Conservation (phyloP, 2,329 filamentous ascomycete genomes). For the Coleophoma eucalyptorum region DNA sequence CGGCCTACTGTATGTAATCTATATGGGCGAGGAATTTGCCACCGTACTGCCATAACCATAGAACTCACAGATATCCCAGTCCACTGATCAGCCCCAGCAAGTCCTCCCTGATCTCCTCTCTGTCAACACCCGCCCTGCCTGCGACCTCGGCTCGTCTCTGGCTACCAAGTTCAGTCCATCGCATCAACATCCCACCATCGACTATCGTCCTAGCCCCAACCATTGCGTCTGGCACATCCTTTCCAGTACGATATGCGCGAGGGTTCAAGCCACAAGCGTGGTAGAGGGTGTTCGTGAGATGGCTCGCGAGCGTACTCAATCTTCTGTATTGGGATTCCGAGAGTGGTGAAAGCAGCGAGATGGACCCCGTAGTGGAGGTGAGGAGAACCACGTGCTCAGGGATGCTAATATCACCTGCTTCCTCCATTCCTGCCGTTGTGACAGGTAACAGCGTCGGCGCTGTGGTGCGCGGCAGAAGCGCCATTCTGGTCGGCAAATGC, state of each 20-base stretch:
- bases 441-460: constrained; percentile 42
- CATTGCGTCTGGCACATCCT: constrained; percentile 38
- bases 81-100: constrained; percentile 61
- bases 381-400: constrained; percentile 55
- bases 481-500: constrained; percentile 70
- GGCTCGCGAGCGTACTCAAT: constrained; percentile 75
- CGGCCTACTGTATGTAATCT: background rate
- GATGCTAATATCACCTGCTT: constrained; percentile 24
- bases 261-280: constrained; percentile 80
- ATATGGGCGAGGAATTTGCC: too few relatives aligned
- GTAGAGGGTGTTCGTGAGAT: constrained; percentile 72
- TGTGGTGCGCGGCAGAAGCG: constrained; percentile 68
- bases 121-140: constrained; percentile 64
- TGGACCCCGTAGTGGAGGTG: constrained; percentile 69
- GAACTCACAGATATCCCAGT: constrained; percentile 47
- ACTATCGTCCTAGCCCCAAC: constrained; percentile 48
- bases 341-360: constrained; percentile 74
- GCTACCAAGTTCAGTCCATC: constrained; percentile 74
- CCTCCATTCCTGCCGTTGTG: constrained; percentile 28
- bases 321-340: constrained; percentile 80
- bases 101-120: constrained; percentile 67
- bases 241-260: constrained; percentile 68
- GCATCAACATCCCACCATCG: constrained; percentile 70
- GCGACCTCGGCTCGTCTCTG: constrained; percentile 70
- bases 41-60: too few relatives aligned